Evolutionary conservation across 2,329 filamentous ascomycete species (phyloP), one percentile per base, ranked within the genome.

Genomic region (Fusarium torreyae): DNA sequence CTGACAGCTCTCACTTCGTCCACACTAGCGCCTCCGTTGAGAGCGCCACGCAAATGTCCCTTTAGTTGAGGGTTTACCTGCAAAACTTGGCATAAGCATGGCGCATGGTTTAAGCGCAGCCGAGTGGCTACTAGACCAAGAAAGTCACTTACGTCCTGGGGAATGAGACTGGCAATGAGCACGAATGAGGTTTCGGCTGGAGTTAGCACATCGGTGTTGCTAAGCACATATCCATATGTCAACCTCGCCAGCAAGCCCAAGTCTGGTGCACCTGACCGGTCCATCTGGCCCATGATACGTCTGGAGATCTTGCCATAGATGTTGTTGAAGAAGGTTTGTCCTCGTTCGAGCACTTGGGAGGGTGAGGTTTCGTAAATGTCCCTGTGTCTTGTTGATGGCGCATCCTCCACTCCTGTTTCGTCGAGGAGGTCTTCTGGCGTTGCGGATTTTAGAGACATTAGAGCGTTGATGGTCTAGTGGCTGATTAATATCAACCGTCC

Each of bases 61-160:
- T 75, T 75, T 17, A 75, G 68, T 55, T 75, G 73, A 44, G 73
- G 73, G 33, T 75, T 75, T 11, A 75, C 73, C 73, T 75, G 22
- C 13, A 10, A 43, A 22, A 28, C n/a, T 51, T 26, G 6, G 26
- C 39, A n/a, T 72, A 13, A 63, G 43, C 31, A 44, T 39, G 9
- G n/a, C n/a, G 18, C 20, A 33, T 15, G 48, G 33, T 10, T 5
- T 38, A 20, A 31, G 20, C 22, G 26, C n/a, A 39, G 38, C 17
- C 24, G 17, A 24, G n/a, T 39, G 24, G 42, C 26, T 34, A 31
- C 28, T 13, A 10, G 13, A 10, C 6, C 5, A 28, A 8, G 13
- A 49, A 46, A 33, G n/a, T 10, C 40, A 54, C 73, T 69, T 55
- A 75, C 73, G 44, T 75, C 73, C 10, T 75, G 73, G 7, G 73